phyloP scores from a whole-genome alignment of 768 basidiomycete species.

The Cystofilobasidium capitatum region DNA sequence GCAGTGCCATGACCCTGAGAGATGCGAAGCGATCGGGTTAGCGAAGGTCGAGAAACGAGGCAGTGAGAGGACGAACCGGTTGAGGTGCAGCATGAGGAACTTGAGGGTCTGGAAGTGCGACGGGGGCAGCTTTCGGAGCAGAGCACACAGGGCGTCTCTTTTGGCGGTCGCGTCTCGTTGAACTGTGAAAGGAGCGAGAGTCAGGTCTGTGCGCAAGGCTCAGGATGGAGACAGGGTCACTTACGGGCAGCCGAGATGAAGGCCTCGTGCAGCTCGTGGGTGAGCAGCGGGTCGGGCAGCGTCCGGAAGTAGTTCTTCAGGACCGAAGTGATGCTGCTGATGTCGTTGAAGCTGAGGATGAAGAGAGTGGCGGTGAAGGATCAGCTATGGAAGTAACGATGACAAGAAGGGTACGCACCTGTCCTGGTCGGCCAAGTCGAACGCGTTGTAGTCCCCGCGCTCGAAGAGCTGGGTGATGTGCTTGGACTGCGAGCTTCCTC shows the following conservation, averaged over 20 bases:
- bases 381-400: neutral
- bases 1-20: conserved; percentile 52
- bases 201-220: neutral
- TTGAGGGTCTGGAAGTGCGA: conserved; percentile 82
- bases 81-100: conserved; percentile 72
- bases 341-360: conserved; percentile 85
- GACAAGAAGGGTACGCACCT: neutral
- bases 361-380: neutral
- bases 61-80: conserved; percentile 50
- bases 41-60: neutral
- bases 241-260: conserved; percentile 66
- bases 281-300: conserved; percentile 82
- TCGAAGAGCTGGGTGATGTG: conserved; percentile 90
- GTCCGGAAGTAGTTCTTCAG: conserved; percentile 92
- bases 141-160: conserved; percentile 52
- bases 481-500: conserved; percentile 84
- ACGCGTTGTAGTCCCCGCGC: conserved; percentile 74
- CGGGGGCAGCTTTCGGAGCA: conserved; percentile 66
- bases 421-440: conserved; percentile 64
- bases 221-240: conserved; percentile 26
- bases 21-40: conserved; percentile 5
- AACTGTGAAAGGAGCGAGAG: conserved; percentile 24
- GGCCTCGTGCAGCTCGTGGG: conserved; percentile 79
- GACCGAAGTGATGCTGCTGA: conserved; percentile 91
- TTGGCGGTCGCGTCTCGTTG: conserved; percentile 57